phyloP scores from a whole-genome alignment of 805 yeast species.

The Pichia pseudocactophila region DNA sequence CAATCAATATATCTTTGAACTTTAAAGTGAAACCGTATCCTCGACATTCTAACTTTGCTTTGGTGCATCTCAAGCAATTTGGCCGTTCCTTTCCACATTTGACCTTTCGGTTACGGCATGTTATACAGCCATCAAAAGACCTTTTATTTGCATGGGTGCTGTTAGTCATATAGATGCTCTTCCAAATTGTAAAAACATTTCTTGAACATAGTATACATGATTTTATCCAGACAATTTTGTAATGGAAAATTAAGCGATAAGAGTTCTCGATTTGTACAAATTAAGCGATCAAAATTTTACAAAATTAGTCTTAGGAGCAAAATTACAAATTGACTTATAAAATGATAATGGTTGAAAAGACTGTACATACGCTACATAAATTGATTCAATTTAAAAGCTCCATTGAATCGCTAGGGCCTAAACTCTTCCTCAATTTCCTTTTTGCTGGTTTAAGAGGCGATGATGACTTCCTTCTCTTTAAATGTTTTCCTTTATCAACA shows the following conservation, averaged over 20 bases:
- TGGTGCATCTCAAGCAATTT: constrained; percentile 36
- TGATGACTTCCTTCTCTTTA: constrained; percentile 9
- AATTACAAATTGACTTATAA: no score
- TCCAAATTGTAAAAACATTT: no score
- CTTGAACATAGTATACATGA: no score
- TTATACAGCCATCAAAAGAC: constrained; percentile 46
- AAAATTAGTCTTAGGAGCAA: no score
- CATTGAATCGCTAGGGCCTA: constrained; percentile 7
- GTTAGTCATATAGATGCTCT: no score
- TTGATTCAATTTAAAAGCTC: constrained; percentile 1
- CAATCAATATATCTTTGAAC: constrained; percentile 35
- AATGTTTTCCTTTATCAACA: not conserved
- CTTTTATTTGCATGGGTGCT: constrained; percentile 14
- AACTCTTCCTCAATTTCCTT: constrained; percentile 11
- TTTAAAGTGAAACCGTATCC: constrained; percentile 43
- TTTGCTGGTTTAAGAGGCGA: constrained; percentile 13
- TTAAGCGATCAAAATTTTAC: no score
- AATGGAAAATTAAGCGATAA: constrained; percentile 6
- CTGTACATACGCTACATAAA: not conserved
- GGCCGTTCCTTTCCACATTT: constrained; percentile 45
- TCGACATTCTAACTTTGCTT: constrained; percentile 36
- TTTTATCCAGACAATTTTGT: not conserved
- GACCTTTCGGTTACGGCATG: constrained; percentile 44
- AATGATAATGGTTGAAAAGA: no score
- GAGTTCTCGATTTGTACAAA: not conserved